Evolutionary conservation across 2,329 filamentous ascomycete species (phyloP), one percentile per base, ranked within the genome.

Genomic region (Lasiodiplodia gonubiensis): DNA sequence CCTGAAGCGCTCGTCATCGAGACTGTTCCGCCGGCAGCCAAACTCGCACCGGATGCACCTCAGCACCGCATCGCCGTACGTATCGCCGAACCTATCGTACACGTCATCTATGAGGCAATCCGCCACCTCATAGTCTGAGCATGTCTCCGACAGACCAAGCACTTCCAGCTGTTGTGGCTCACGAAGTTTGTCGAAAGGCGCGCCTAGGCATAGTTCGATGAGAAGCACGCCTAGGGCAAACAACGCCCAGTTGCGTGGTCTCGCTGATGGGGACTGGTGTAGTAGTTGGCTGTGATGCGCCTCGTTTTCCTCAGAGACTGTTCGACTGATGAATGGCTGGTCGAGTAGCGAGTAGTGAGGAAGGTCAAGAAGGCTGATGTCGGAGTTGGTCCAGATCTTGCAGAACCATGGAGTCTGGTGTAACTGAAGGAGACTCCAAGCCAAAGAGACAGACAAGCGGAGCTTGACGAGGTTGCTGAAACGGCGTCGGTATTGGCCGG

Each of bases 41-140:
- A 80, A 75, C n/a, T 75, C 73, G 46, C 76, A 77, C 8, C 71
- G 68, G 8, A 79, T 74, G 39, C 76, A 79, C 21, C 72, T 69
- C 18, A 74, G 68, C 0, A 78, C 75, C 1, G 74, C 77, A 64
- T 76, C 73, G 10, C 72, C 72, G 64, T 78, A 78, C 39, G 70
- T 71, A 7, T 46, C 65, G 4, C 74, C 77, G 42, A 73, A 75
- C 11, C 77, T 72, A 5, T 70, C 71, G 21, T 72, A 70, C 5
- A 78, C 67, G 27, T 72, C 71, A 7, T 76, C 70, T 0, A 75
- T 69, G 10, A 77, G 55, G n/a, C 74, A 69, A 37, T 72, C 59
- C 0, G 75, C 75, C 2, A 71, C 73, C 6, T 68, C 68, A 1
- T 71, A 53, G n/a, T 75, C 71, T 5, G 63, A 18, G 3, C 57